A percentile compares a stretch with the other conserved stretches of the same genome.
Evolutionary conservation across 257 asterid genomes (phyloP).

Genomic region (Mitragyna speciosa): DNA sequence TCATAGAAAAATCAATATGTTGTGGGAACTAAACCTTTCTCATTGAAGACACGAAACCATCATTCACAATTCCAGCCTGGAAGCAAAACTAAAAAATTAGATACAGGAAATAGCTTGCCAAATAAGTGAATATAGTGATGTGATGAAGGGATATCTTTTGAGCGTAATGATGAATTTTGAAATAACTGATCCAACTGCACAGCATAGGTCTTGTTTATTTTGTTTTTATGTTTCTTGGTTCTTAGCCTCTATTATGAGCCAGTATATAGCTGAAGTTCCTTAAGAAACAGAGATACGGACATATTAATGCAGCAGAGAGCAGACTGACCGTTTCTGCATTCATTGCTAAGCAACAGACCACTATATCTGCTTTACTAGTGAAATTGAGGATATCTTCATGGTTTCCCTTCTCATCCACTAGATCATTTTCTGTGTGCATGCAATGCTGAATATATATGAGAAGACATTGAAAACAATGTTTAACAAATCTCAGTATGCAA

Average conservation of each 20-base stretch:
- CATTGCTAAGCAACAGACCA: constrained; percentile 84
- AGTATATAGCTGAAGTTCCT: constrained; percentile 2
- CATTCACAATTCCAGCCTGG: constrained; percentile 79
- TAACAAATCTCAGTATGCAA: not conserved
- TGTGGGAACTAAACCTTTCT: constrained; percentile 57
- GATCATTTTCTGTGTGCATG: constrained; percentile 29
- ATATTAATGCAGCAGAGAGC: constrained; percentile 10
- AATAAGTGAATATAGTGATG: not conserved
- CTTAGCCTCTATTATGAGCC: not conserved
- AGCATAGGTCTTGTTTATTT: not conserved
- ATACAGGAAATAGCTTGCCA: not conserved
- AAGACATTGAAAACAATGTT: not conserved
- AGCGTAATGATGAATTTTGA: not conserved
- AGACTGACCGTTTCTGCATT: constrained; percentile 66
- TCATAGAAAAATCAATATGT: not conserved
- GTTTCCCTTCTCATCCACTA: constrained; percentile 84
- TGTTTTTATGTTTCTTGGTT: not conserved
- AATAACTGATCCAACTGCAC: not conserved
- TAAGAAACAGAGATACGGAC: not conserved
- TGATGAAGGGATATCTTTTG: not conserved
- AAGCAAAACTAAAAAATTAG: constrained; percentile 18
- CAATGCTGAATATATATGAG: constrained; percentile 18
- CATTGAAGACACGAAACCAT: constrained; percentile 76
- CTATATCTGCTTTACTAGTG: constrained; percentile 75
- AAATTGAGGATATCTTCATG: constrained; percentile 67